phyloP scores from a whole-genome alignment of 192 early-diverging fungal species.

The Backusella westeae region DNA sequence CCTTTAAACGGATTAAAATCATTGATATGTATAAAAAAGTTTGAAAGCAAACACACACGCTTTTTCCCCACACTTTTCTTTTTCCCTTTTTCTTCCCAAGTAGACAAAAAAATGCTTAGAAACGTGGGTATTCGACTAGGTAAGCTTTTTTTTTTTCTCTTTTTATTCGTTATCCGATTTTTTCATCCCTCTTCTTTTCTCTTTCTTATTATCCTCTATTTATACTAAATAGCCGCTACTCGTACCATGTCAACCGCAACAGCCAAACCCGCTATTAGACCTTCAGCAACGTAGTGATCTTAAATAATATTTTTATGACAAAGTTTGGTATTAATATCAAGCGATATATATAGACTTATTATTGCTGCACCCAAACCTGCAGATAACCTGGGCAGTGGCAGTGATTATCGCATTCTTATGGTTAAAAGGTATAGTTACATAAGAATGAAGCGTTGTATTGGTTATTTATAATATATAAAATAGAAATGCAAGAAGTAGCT shows the following conservation, averaged over 20 bases:
- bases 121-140: not conserved
- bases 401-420: constrained; percentile 10
- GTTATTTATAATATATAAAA: not conserved
- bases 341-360: not conserved
- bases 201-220: not conserved
- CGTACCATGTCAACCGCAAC: constrained; percentile 7
- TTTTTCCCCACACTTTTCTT: constrained; percentile 3
- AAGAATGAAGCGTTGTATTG: not conserved
- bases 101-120: not conserved
- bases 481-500: constrained; percentile 43
- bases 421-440: not conserved
- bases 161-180: not conserved
- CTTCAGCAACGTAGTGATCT: not conserved
- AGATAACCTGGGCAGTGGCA: not conserved
- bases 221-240: not conserved
- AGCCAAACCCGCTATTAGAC: not conserved
- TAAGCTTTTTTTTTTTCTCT: not conserved
- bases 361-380: constrained; percentile 3
- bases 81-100: not conserved
- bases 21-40: not conserved
- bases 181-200: not conserved
- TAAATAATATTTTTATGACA: not conserved
- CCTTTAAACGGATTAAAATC: not conserved
- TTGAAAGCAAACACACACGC: not conserved
- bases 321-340: not conserved